These are phyloP conservation scores for Begonia fuchsioides DNA, from an alignment of 306 rosid species.

Conservation along the genomic window DNA sequence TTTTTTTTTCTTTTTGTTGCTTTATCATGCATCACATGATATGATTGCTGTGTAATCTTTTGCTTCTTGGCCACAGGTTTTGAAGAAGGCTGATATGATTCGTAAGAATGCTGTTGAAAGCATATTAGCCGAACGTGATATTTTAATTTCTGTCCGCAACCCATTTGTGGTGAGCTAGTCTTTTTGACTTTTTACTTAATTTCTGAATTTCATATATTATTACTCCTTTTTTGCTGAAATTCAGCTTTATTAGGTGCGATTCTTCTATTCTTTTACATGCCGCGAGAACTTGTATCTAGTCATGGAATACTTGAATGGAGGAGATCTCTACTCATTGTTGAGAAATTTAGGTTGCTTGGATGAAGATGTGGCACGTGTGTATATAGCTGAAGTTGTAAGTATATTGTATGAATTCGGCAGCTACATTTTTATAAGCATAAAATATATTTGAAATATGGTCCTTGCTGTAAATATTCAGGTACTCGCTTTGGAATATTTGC, in stretches of 20 bases:
- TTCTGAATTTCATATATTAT: too few species aligned
- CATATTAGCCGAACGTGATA: slow-evolving; percentile 96
- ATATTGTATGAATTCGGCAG: not conserved
- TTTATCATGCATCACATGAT: too few species aligned
- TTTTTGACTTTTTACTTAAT: slow-evolving; percentile 10
- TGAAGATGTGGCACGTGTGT: slow-evolving; percentile 90
- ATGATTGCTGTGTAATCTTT: not conserved
- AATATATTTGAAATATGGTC: not conserved
- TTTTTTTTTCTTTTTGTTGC: too few species aligned
- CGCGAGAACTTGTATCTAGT: slow-evolving; percentile 93
- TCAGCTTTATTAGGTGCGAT: slow-evolving; percentile 66
- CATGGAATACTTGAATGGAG: slow-evolving; percentile 98
- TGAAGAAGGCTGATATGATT: slow-evolving; percentile 95
- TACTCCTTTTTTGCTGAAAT: too few species aligned
- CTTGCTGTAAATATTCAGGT: slow-evolving; percentile 29
- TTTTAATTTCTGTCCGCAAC: slow-evolving; percentile 94
- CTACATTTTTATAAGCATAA: not conserved
- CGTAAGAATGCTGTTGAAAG: slow-evolving; percentile 99
- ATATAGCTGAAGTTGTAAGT: slow-evolving; percentile 95
- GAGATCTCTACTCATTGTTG: slow-evolving; percentile 88
- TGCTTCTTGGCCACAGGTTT: slow-evolving; percentile 43
- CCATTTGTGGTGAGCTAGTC: slow-evolving; percentile 96
- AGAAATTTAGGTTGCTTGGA: slow-evolving; percentile 93
- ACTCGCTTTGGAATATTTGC: slow-evolving; percentile 93
- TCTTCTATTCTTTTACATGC: slow-evolving; percentile 97